These are phyloP conservation scores for Fusarium multiceps DNA, from an alignment of 2,329 filamentous ascomycete species.

Conservation along the genomic window DNA sequence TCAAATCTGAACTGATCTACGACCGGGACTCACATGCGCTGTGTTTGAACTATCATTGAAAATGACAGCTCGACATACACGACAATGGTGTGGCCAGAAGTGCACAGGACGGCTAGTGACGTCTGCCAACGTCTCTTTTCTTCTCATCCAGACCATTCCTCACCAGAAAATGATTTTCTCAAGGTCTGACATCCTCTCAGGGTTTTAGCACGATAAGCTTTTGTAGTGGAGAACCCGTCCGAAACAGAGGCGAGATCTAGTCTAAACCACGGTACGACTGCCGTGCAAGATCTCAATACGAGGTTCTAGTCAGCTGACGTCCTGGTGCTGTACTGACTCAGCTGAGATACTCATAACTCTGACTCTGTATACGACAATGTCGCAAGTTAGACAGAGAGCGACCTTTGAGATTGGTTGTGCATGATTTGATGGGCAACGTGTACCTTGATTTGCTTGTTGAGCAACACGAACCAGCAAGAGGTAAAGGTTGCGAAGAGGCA, in stretches of 20 bases:
- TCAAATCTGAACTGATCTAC: background rate
- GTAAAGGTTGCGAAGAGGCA: background rate
- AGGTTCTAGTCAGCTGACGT: slow-evolving; percentile 26
- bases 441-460: background rate
- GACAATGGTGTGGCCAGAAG: background rate
- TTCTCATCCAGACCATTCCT: background rate
- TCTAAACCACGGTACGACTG: slow-evolving; percentile 5
- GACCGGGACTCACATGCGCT: background rate
- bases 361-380: background rate
- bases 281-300: background rate
- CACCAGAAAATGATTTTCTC: background rate
- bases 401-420: background rate
- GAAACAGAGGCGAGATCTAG: slow-evolving; percentile 32
- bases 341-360: background rate
- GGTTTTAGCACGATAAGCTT: slow-evolving; percentile 33
- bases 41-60: background rate
- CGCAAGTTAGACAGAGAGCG: background rate
- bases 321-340: slow-evolving; percentile 3
- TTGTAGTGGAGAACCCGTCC: slow-evolving; percentile 37
- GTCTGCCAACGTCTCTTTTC: background rate
- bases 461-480: background rate
- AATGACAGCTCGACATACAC: slow-evolving; percentile 15
- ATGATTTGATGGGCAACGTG: background rate
- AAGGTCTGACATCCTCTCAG: slow-evolving; percentile 7
- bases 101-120: background rate